Conservation (phyloP, 495 filamentous ascomycete species). For the Halenospora varia region DNA sequence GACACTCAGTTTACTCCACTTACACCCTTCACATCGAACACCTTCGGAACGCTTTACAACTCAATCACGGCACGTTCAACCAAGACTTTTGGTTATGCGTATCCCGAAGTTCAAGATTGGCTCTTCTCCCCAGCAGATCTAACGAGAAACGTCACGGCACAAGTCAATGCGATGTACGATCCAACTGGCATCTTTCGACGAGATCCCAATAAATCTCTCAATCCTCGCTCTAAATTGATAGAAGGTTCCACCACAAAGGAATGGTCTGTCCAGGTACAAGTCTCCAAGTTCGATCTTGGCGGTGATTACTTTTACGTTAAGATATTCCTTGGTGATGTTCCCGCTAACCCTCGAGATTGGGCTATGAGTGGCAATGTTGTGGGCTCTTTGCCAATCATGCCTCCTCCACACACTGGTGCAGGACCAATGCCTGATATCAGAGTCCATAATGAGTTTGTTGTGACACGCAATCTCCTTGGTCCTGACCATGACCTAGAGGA, state of each 20-base stretch:
- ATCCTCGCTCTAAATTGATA: neutral
- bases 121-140: constrained; percentile 7
- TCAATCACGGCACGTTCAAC: constrained; percentile 16
- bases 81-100: constrained; percentile 28
- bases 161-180: constrained; percentile 54
- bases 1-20: constrained; percentile 24
- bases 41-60: constrained; percentile 14
- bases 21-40: constrained; percentile 25
- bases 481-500: constrained; percentile 30
- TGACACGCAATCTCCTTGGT: constrained; percentile 4
- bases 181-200: constrained; percentile 2
- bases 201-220: constrained; percentile 17
- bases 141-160: constrained; percentile 27
- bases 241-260: constrained; percentile 30
- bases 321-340: constrained; percentile 53
- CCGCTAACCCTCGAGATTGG: constrained; percentile 29
- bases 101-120: constrained; percentile 27
- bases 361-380: constrained; percentile 39
- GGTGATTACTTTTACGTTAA: constrained; percentile 50
- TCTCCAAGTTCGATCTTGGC: constrained; percentile 50
- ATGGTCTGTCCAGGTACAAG: constrained; percentile 59
- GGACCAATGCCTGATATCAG: constrained; percentile 5
- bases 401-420: constrained; percentile 9
- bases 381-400: constrained; percentile 53
- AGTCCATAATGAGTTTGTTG: constrained; percentile 11